phyloP scores from a whole-genome alignment of 371 early-diverging fungal genomes.

The Choanephora cucurbitarum region DNA sequence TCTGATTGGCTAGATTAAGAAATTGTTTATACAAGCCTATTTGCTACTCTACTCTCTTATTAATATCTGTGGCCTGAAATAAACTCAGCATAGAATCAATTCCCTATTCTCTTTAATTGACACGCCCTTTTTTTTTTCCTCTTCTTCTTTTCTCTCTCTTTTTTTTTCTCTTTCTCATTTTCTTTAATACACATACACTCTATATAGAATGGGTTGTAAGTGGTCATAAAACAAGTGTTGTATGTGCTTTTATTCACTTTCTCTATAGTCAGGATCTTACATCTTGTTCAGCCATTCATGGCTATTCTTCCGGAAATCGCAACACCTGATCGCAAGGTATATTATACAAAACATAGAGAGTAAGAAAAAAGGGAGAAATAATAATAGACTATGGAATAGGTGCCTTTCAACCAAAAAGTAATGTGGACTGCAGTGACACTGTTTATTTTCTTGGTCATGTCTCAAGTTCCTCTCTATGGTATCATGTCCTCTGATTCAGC shows the following conservation, averaged over 20 bases:
- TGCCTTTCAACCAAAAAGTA: constrained; percentile 98
- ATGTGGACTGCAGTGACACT: constrained; percentile 99
- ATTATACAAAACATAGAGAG: neutral
- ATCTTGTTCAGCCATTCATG: constrained; percentile 98
- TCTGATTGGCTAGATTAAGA: constrained; percentile 23
- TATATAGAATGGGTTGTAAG: constrained; percentile 34
- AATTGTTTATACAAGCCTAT: no score
- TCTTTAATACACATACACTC: constrained; percentile 11
- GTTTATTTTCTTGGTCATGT: constrained; percentile 99
- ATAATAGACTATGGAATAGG: no score
- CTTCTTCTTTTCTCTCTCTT: neutral
- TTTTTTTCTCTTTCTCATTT: constrained; percentile 13
- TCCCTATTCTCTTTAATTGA: no score
- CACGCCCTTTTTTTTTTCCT: no score
- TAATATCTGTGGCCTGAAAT: no score
- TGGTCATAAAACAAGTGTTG: neutral
- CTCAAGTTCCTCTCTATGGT: constrained; percentile 99
- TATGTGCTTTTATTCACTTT: neutral
- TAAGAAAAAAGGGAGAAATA: neutral
- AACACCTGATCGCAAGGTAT: constrained; percentile 95
- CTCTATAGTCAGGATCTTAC: constrained; percentile 87
- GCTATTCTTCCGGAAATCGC: constrained; percentile 98
- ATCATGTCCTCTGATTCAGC: constrained; percentile 99
- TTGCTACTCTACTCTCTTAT: no score
- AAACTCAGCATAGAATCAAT: no score